Base-by-base conservation (phyloP, 805 yeast genomes). In the Candida ulmi region DNA sequence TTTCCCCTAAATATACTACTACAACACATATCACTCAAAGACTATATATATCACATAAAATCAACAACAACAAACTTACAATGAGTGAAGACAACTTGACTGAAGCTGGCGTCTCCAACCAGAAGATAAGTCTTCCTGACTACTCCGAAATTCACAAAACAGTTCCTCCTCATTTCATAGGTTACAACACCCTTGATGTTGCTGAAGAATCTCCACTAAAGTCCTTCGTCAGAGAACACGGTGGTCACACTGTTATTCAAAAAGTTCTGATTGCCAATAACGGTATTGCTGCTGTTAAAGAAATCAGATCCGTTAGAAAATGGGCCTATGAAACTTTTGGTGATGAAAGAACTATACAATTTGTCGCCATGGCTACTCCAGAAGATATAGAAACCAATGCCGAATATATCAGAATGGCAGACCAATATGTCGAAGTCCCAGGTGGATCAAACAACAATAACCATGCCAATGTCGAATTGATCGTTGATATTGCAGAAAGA, bases 301-400 rank as follows among this genome's bases (percentile, higher is more conserved):
- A 93, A 69, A 95, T 93, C 62, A 77, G 99, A 56, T 87, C 96
- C 9, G 90, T 93, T 33, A 80, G 99, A 67, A 93, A 91, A 72
- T 93, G 99, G 99, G 90, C 99, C 19, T 93, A 93, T 65, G 98
- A 93, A 63, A 88, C 97, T n/a, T 93, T 93, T 68, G 96, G 96
- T 47, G 82, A 95, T 58, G 98, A 93, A 64, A 77, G 85, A 58
- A 88, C 95, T 41, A 85, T 93, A 49, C 87, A 86, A 54, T 95
- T 93, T 60, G 93, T 91, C 27, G 98, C 86, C 31, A 93, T 93
- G 99, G 98, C 99, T 43, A 93, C 99, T 17, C 99, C 99, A n/a
- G 99, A 93, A 63, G 99, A 93, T 70, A 69, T 93, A 52, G 88
- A 77, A 52, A 96, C 97, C 46, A 95, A 95, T 55, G 95, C 99